Evolutionary conservation across 805 yeast genomes (phyloP).

Genomic region (Cyberlindnera mycetangii): DNA sequence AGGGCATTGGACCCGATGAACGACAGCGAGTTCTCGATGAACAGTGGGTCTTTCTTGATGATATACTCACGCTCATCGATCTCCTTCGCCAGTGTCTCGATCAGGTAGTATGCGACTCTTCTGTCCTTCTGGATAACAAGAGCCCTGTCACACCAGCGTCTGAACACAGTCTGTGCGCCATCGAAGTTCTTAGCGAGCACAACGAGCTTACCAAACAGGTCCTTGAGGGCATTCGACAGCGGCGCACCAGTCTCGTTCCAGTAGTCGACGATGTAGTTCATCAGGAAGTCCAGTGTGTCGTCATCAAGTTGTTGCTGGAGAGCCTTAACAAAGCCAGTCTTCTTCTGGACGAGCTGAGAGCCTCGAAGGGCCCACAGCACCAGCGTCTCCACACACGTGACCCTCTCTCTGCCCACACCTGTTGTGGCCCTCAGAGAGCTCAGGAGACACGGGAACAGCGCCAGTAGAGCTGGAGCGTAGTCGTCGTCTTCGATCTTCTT

Average conservation of each 20-base stretch:
- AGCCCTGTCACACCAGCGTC: constrained; percentile 45
- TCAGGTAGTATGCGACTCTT: constrained; percentile 58
- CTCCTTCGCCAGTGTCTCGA: constrained; percentile 55
- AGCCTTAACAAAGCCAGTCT: constrained; percentile 5
- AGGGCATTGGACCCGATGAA: constrained; percentile 56
- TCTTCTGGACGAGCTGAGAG: constrained; percentile 34
- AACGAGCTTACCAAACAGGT: constrained; percentile 54
- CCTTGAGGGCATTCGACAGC: constrained; percentile 63
- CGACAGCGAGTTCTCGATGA: constrained; percentile 45
- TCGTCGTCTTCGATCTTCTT: constrained; percentile 13
- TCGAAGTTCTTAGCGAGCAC: constrained; percentile 34
- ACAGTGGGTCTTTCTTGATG: constrained; percentile 40
- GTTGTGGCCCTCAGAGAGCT: constrained; percentile 30
- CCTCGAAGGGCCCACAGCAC: constrained; percentile 64
- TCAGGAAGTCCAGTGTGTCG: constrained; percentile 32
- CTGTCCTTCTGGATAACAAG: constrained; percentile 46
- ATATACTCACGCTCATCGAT: constrained; percentile 39
- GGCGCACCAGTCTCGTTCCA: constrained; percentile 74
- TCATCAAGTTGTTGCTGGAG: constrained; percentile 14
- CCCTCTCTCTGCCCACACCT: constrained; percentile 37
- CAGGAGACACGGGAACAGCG: constrained; percentile 30
- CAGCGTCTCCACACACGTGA: constrained; percentile 54
- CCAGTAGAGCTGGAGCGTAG: constrained; percentile 15
- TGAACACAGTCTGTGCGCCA: constrained; percentile 27
- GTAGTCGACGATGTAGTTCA: constrained; percentile 58